Evolutionary conservation across 495 filamentous ascomycete species (phyloP).

Genomic region (Podospora pseudopauciseta): DNA sequence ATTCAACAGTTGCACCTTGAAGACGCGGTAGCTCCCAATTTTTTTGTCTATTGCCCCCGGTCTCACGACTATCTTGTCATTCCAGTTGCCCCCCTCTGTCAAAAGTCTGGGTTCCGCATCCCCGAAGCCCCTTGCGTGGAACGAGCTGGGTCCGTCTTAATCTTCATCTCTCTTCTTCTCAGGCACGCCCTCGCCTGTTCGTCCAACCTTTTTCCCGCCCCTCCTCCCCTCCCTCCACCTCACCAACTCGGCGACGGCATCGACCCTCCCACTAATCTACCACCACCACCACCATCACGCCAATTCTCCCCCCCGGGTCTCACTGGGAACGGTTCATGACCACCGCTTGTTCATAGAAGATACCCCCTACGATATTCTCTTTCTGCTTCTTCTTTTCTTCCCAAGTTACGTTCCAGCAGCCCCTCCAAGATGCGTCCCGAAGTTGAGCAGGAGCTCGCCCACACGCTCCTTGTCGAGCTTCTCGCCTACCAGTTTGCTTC

Average conservation of each 20-base stretch:
- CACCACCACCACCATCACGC: no score
- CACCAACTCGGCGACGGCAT: conserved; percentile 3
- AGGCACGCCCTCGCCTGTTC: not conserved
- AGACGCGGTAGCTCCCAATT: conserved; percentile 19
- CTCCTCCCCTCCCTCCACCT: not conserved
- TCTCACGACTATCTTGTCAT: conserved; percentile 6
- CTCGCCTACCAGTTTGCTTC: conserved; percentile 99
- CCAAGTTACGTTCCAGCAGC: not conserved
- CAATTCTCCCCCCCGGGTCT: not conserved
- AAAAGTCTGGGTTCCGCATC: conserved; percentile 6
- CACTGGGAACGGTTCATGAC: not conserved
- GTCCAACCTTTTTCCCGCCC: conserved; percentile 1
- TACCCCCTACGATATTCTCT: conserved; percentile 9
- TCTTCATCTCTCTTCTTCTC: not conserved
- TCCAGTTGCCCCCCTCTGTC: conserved; percentile 9
- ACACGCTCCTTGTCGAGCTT: conserved; percentile 96
- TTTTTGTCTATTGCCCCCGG: conserved; percentile 25
- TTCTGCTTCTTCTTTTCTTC: conserved; percentile 10
- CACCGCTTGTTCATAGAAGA: conserved; percentile 13
- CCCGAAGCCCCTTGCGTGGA: conserved; percentile 2
- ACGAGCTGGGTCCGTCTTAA: not conserved
- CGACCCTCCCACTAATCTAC: not conserved
- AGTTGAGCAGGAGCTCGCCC: conserved; percentile 96
- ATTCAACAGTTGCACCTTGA: conserved; percentile 36
- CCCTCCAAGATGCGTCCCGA: conserved; percentile 80